Conservation (phyloP, 257 asterid species). For the Penstemon davidsonii region DNA sequence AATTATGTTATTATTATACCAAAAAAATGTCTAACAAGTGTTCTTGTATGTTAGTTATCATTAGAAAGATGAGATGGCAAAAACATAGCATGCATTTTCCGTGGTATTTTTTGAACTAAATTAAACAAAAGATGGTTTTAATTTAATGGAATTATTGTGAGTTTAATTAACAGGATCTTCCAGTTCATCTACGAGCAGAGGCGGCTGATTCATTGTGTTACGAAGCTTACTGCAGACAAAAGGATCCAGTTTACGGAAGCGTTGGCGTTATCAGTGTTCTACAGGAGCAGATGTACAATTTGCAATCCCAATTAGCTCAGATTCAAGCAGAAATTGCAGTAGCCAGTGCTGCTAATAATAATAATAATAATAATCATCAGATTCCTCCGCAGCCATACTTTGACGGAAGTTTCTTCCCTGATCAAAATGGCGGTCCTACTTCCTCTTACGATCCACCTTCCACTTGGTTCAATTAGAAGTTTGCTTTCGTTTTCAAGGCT, state of each 20-base stretch:
- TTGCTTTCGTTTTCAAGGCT: too few relatives aligned
- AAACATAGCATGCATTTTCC: too few relatives aligned
- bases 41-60: too few relatives aligned
- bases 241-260: conserved; percentile 34
- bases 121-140: too few relatives aligned
- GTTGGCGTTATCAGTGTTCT: conserved; percentile 33
- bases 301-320: conserved; percentile 26
- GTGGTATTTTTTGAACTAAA: too few relatives aligned
- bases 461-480: conserved; percentile 8
- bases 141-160: too few relatives aligned
- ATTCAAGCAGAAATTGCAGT: conserved; percentile 32
- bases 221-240: conserved; percentile 38
- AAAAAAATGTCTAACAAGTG: too few relatives aligned
- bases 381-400: background rate
- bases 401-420: conserved; percentile 5
- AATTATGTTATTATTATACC: too few relatives aligned
- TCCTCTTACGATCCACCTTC: conserved; percentile 6
- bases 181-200: conserved; percentile 25
- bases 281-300: conserved; percentile 29
- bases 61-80: too few relatives aligned
- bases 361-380: background rate
- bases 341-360: conserved; percentile 6
- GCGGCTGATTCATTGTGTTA: conserved; percentile 37
- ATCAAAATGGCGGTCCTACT: background rate
- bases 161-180: conserved; percentile 27